Evolutionary conservation across 2,329 filamentous ascomycete species (phyloP).

Genomic region (Mycosphaerella arachidis): DNA sequence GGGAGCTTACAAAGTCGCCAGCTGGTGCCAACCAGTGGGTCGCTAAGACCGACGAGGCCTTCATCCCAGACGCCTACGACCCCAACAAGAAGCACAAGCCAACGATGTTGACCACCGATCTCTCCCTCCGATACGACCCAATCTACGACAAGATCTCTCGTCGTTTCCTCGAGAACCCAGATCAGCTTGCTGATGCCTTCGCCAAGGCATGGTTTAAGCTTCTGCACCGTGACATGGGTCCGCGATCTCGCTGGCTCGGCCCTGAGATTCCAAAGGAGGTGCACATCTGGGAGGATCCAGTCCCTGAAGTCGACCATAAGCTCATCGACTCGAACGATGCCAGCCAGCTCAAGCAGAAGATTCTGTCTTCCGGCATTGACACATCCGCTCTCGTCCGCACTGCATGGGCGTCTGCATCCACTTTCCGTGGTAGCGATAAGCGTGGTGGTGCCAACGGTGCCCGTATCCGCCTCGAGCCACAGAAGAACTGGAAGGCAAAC

Average conservation of each 20-base stretch:
- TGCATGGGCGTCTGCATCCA: slow-evolving; percentile 67
- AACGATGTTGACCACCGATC: slow-evolving; percentile 72
- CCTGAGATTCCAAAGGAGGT: slow-evolving; percentile 68
- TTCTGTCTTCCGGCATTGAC: slow-evolving; percentile 59
- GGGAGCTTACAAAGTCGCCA: slow-evolving; percentile 70
- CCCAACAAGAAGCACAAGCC: slow-evolving; percentile 66
- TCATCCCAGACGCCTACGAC: slow-evolving; percentile 70
- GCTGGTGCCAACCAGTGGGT: slow-evolving; percentile 74
- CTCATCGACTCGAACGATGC: slow-evolving; percentile 61
- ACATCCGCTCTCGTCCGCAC: slow-evolving; percentile 59
- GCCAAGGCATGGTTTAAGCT: slow-evolving; percentile 78
- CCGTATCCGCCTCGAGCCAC: slow-evolving; percentile 68
- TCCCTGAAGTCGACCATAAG: slow-evolving; percentile 57
- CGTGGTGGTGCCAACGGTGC: slow-evolving; percentile 77
- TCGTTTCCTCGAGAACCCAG: slow-evolving; percentile 63
- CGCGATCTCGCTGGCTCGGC: slow-evolving; percentile 64
- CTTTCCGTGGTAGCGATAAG: slow-evolving; percentile 73
- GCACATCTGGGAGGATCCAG: slow-evolving; percentile 70
- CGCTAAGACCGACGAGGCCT: slow-evolving; percentile 61
- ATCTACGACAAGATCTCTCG: slow-evolving; percentile 71
- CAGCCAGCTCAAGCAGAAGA: slow-evolving; percentile 62
- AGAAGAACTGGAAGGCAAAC: slow-evolving; percentile 70
- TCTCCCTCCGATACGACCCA: slow-evolving; percentile 67
- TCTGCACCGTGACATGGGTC: slow-evolving; percentile 74
- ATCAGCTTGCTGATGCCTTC: slow-evolving; percentile 66